Evolutionary conservation across 495 filamentous ascomycete species (phyloP).

Genomic region (Acidiella bohemica): DNA sequence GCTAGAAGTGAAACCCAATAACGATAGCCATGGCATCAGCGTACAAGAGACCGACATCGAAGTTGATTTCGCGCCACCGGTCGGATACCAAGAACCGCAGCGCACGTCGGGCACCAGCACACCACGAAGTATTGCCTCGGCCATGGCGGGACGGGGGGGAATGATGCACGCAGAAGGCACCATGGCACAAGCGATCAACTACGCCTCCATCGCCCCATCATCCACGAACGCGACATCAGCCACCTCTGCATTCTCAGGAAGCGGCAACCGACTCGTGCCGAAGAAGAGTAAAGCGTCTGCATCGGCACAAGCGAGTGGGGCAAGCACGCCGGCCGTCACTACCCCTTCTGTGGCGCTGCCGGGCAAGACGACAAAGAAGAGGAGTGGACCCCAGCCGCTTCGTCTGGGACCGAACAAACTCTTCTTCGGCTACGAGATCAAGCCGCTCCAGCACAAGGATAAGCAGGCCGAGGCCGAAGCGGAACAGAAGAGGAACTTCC

Average conservation of each 20-base stretch:
- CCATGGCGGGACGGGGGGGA: slow-evolving; percentile 46
- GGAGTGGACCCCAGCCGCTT: slow-evolving; percentile 77
- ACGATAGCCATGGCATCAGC: slow-evolving; percentile 66
- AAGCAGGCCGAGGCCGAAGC: slow-evolving; percentile 53
- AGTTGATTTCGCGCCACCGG: slow-evolving; percentile 86
- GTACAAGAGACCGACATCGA: slow-evolving; percentile 89
- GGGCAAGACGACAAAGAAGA: slow-evolving; percentile 32
- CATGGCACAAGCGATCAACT: slow-evolving; percentile 96
- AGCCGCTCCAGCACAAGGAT: slow-evolving; percentile 67
- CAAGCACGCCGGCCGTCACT: slow-evolving; percentile 44
- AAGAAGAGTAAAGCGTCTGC: slow-evolving; percentile 48
- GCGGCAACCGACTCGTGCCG: slow-evolving; percentile 62
- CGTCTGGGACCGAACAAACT: slow-evolving; percentile 76
- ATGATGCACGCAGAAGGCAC: slow-evolving; percentile 60
- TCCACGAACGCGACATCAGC: slow-evolving; percentile 46
- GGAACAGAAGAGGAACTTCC: slow-evolving; percentile 60
- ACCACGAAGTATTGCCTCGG: slow-evolving; percentile 47
- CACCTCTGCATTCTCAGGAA: slow-evolving; percentile 62
- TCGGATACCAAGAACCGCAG: slow-evolving; percentile 77
- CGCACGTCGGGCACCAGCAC: slow-evolving; percentile 45
- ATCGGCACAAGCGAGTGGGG: too few relatives aligned
- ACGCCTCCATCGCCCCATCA: slow-evolving; percentile 79
- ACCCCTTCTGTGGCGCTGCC: slow-evolving; percentile 75
- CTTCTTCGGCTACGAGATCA: slow-evolving; percentile 91
- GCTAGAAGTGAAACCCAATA: slow-evolving; percentile 74